Percentiles rank a stretch among this genome's conserved stretches.
Evolutionary conservation across 345 rosid species (phyloP).

Genomic region (Psidium friedrichsthalianum): DNA sequence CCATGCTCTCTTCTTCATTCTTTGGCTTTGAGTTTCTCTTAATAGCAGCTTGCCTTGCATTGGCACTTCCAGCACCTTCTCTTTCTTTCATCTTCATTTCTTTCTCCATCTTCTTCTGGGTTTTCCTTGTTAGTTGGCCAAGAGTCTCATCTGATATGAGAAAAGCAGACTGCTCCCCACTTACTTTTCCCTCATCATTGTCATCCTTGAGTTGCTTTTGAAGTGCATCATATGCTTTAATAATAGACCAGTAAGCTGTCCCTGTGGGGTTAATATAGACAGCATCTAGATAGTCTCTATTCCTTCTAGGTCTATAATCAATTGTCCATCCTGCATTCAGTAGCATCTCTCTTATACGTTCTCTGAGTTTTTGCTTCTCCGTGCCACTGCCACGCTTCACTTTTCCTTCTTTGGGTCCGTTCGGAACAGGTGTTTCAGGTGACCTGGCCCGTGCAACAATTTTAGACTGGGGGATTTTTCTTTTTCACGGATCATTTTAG

Average conservation of each 20-base stretch:
- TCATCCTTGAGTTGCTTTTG: constrained; percentile 47
- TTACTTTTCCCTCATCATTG: constrained; percentile 23
- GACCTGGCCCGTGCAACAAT: constrained; percentile 16
- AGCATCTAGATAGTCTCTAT: constrained; percentile 79
- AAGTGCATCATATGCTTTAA: constrained; percentile 91
- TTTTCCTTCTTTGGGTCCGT: constrained; percentile 38
- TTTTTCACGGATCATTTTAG: background rate
- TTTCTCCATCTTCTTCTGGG: constrained; percentile 54
- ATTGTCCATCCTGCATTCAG: constrained; percentile 88
- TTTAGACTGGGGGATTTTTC: constrained; percentile 6
- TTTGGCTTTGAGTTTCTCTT: constrained; percentile 14
- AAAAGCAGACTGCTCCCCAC: constrained; percentile 36
- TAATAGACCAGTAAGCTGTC: constrained; percentile 91
- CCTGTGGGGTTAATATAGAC: constrained; percentile 85
- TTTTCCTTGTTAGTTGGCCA: constrained; percentile 53
- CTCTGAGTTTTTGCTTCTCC: constrained; percentile 86
- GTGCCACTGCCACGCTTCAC: constrained; percentile 82
- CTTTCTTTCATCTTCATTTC: constrained; percentile 44
- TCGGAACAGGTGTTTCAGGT: constrained; percentile 1
- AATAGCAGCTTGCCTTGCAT: constrained; percentile 17
- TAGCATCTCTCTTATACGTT: constrained; percentile 73
- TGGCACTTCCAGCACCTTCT: constrained; percentile 24
- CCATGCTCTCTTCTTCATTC: constrained; percentile 35
- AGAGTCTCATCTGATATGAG: constrained; percentile 59
- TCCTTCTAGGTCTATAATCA: constrained; percentile 82